A percentile compares a stretch with the other conserved stretches of the same genome.
Conservation (phyloP, 768 basidiomycete species). For the Boletus edulis region DNA sequence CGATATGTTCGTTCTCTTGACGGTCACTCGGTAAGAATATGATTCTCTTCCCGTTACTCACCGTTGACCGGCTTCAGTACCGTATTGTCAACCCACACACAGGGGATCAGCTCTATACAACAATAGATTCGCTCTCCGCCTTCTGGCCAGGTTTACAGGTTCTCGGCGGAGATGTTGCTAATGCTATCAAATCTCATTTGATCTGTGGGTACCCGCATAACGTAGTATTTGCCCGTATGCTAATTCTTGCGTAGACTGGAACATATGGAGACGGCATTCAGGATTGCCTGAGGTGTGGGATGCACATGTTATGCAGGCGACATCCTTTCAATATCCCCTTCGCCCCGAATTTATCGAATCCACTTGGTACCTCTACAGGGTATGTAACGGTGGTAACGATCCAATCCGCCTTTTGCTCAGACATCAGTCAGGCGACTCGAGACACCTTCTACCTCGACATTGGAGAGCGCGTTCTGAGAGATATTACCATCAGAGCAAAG, state of each 20-base stretch:
- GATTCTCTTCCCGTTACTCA: neutral
- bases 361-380: slow-evolving; percentile 93
- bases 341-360: slow-evolving; percentile 94
- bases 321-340: slow-evolving; percentile 76
- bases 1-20: slow-evolving; percentile 77
- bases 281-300: slow-evolving; percentile 94
- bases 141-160: slow-evolving; percentile 98
- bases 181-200: slow-evolving; percentile 89
- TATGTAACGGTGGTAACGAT: slow-evolving; percentile 32
- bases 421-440: slow-evolving; percentile 68
- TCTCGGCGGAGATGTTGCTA: slow-evolving; percentile 79
- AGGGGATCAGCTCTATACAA: slow-evolving; percentile 70
- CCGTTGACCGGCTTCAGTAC: slow-evolving; percentile 50
- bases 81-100: slow-evolving; percentile 78
- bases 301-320: slow-evolving; percentile 67
- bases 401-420: neutral
- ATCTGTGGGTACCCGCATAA: slow-evolving; percentile 54
- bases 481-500: slow-evolving; percentile 70
- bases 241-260: slow-evolving; percentile 63
- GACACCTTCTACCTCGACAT: slow-evolving; percentile 93
- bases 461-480: slow-evolving; percentile 78
- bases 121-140: slow-evolving; percentile 93
- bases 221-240: neutral
- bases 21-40: slow-evolving; percentile 73
- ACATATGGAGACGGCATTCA: slow-evolving; percentile 83